Conservation (phyloP, 495 filamentous ascomycete species). For the Cryomyces minteri region DNA sequence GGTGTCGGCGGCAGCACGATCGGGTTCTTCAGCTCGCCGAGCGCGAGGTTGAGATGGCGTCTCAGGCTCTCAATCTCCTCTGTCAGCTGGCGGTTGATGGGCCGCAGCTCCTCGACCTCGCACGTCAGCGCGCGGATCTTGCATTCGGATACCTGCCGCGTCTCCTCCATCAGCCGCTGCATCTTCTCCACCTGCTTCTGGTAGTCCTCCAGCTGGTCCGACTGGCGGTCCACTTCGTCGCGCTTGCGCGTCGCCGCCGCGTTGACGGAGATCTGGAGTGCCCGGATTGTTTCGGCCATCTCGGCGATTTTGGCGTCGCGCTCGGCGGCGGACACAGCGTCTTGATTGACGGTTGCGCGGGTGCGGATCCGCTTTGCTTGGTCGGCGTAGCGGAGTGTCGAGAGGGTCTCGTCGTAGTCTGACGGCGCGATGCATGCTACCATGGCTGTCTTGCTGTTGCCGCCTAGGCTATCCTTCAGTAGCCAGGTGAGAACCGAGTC, state of each 20-base stretch:
- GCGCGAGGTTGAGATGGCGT: slow-evolving; percentile 65
- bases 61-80: slow-evolving; percentile 80
- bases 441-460: slow-evolving; percentile 97
- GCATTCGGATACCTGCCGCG: slow-evolving; percentile 65
- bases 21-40: slow-evolving; percentile 78
- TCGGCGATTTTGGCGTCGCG: slow-evolving; percentile 83
- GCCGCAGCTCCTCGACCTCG: slow-evolving; percentile 31
- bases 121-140: slow-evolving; percentile 75
- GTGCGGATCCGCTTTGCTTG: slow-evolving; percentile 96
- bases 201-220: slow-evolving; percentile 75
- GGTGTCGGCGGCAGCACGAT: slow-evolving; percentile 37
- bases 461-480: slow-evolving; percentile 83
- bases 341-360: slow-evolving; percentile 90
- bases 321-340: slow-evolving; percentile 68
- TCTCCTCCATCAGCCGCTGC: slow-evolving; percentile 91
- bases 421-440: slow-evolving; percentile 90
- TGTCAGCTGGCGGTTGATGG: slow-evolving; percentile 33
- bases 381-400: slow-evolving; percentile 89
- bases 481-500: slow-evolving; percentile 97
- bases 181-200: slow-evolving; percentile 69
- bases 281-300: slow-evolving; percentile 85
- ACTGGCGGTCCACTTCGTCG: slow-evolving; percentile 27
- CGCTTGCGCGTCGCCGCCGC: slow-evolving; percentile 28
- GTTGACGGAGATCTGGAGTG: slow-evolving; percentile 53
- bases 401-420: slow-evolving; percentile 95